Percentiles rank a stretch among this genome's conserved stretches.
Evolutionary conservation across 2,329 filamentous ascomycete species (phyloP).

Genomic region (Neobulgaria alba): DNA sequence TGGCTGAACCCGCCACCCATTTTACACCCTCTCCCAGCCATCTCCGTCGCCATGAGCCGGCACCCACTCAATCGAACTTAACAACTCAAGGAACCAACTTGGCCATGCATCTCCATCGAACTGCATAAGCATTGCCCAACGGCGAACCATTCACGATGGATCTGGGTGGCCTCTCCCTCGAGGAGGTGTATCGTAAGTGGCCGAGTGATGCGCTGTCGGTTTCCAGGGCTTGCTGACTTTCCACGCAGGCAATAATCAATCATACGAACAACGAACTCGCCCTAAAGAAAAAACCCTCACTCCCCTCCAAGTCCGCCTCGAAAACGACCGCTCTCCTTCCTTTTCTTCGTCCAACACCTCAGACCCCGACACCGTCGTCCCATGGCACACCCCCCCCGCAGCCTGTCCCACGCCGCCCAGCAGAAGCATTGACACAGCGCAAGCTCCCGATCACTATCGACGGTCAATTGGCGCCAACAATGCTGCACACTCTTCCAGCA

Average conservation of each 20-base stretch:
- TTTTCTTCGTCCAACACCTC: constrained; percentile 17
- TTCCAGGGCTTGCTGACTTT: constrained; percentile 7
- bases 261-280: constrained; percentile 17
- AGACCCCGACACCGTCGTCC: constrained; percentile 21
- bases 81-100: constrained; percentile 9
- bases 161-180: constrained; percentile 19
- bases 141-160: constrained; percentile 24
- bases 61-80: constrained; percentile 20
- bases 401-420: neutral
- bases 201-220: constrained; percentile 12
- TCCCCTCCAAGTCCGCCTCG: constrained; percentile 17
- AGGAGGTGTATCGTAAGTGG: constrained; percentile 21
- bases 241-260: constrained; percentile 16
- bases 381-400: constrained; percentile 21
- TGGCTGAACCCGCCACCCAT: constrained; percentile 19
- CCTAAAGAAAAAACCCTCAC: constrained; percentile 16
- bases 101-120: constrained; percentile 22
- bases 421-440: constrained; percentile 11
- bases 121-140: constrained; percentile 20
- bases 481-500: constrained; percentile 15
- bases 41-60: constrained; percentile 6
- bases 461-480: constrained; percentile 18
- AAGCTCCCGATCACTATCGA: constrained; percentile 5
- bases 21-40: constrained; percentile 12
- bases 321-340: constrained; percentile 19